Percentiles rank a stretch among this genome's conserved stretches.
Conservation (phyloP, 805 yeast genomes). For the Sugiyamaella valdiviana region DNA sequence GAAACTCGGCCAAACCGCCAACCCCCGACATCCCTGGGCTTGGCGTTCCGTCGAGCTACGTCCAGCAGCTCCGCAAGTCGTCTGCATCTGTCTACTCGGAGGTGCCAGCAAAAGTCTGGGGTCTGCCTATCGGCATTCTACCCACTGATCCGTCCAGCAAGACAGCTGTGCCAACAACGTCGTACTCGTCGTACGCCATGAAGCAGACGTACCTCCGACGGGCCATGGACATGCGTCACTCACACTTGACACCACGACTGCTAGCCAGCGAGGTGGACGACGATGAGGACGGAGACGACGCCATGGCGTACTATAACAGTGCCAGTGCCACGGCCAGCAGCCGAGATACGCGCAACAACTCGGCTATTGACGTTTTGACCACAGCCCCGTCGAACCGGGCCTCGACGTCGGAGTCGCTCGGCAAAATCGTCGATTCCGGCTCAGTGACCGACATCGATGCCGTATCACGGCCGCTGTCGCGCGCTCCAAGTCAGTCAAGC, state of each 20-base stretch:
- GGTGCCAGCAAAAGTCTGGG: constrained; percentile 25
- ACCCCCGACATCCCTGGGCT: constrained; percentile 22
- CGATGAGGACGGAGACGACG: constrained; percentile 31
- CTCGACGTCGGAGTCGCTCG: constrained; percentile 1
- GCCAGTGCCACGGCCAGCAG: constrained; percentile 3
- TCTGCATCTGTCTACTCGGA: constrained; percentile 29
- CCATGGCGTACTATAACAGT: not conserved
- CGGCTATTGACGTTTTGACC: not conserved
- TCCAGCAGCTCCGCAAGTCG: constrained; percentile 23
- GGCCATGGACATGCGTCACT: constrained; percentile 35
- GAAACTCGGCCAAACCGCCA: constrained; percentile 11
- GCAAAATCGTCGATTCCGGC: constrained; percentile 1
- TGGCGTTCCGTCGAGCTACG: constrained; percentile 31
- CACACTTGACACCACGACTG: constrained; percentile 48
- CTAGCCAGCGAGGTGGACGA: constrained; percentile 74
- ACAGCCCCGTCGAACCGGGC: constrained; percentile 1
- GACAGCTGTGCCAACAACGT: constrained; percentile 2
- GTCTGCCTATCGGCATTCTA: constrained; percentile 26
- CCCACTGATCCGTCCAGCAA: constrained; percentile 11
- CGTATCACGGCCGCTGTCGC: constrained; percentile 8
- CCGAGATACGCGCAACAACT: constrained; percentile 3
- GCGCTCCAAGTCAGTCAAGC: constrained; percentile 20
- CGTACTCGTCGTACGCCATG: constrained; percentile 10
- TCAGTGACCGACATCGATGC: not conserved
- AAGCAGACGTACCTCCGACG: constrained; percentile 24